Evolutionary conservation across 2,329 filamentous ascomycete genomes (phyloP), one percentile per base, ranked within the genome.

Genomic region (Sordariomycetes sp.): DNA sequence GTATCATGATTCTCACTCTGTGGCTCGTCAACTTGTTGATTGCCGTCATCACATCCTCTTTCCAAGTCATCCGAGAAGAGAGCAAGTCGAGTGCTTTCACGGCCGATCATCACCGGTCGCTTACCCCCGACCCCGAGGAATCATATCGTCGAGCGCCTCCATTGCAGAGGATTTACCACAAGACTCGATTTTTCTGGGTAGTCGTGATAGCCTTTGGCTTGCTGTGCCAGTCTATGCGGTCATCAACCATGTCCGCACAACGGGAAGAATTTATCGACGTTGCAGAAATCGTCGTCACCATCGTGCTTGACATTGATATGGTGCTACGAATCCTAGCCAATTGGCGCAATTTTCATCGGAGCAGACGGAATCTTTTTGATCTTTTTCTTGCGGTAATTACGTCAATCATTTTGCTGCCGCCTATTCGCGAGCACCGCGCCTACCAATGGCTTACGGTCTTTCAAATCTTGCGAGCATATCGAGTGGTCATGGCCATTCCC

Each of bases 21-120:
- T 98, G 92, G 92, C 74, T 98, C 49, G 87, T 93, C 42, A 96
- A 95, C 55, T 74, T 98, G 60, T 59, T 83, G 30, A 94, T 98
- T 50, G 92, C 92, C 4, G 92, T 98, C 48, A 98, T 98, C 53
- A 98, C 92, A 0, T 94, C 92, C 5, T 95, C 90, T 2, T 98
- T 98, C 51, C 92, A 98, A 54, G 85, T 98, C 44, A 98, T 98
- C 47, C 78, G 92, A 42, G 93, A 98, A 63, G 92, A 98, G 55
- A 94, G 86, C 60, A 88, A 83, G 57, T 79, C 82, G 21, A 95
- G 88, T 61, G 92, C 93, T 4, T 98, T 98, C 56, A 88, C 87
- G 5, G 77, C 78, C 10, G 75, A 86, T 37, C 72, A 85, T 12
- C 19, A 34, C 15, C 30, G 31, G 17, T 5, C 23, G 3, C 21